Percentiles rank a stretch among this genome's conserved stretches.
These are phyloP conservation scores for Tylopilus orsonianus DNA, from an alignment of 1,284 basidiomycete genomes.

Conservation along the genomic window DNA sequence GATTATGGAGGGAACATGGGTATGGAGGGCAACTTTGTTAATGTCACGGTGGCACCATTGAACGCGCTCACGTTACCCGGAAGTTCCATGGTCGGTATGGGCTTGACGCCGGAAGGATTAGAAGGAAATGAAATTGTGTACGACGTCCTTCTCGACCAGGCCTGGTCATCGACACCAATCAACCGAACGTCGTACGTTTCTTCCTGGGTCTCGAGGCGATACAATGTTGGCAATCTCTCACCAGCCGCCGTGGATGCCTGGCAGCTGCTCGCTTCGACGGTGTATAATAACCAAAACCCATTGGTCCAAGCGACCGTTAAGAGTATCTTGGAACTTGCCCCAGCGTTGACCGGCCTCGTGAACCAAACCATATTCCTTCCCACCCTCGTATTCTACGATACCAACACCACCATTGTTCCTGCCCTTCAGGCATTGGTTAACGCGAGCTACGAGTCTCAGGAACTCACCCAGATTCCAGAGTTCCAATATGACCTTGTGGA, in stretches of 20 bases:
- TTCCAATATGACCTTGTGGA: constrained; percentile 46
- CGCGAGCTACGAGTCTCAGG: constrained; percentile 24
- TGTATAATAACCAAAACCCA: constrained; percentile 40
- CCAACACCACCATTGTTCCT: constrained; percentile 37
- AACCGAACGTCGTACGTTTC: constrained; percentile 34
- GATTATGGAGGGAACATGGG: constrained; percentile 46
- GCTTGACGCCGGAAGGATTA: constrained; percentile 43
- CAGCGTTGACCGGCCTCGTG: constrained; percentile 35
- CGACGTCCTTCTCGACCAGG: constrained; percentile 43
- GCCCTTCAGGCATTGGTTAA: constrained; percentile 38
- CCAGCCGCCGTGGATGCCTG: constrained; percentile 36
- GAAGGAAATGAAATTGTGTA: constrained; percentile 48
- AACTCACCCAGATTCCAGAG: constrained; percentile 33
- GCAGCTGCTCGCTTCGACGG: constrained; percentile 38
- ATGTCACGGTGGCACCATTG: no score
- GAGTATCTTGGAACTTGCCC: constrained; percentile 40
- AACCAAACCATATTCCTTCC: constrained; percentile 36
- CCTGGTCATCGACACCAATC: constrained; percentile 39
- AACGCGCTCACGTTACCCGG: constrained; percentile 29
- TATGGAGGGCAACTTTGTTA: constrained; percentile 37
- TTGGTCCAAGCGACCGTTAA: constrained; percentile 41
- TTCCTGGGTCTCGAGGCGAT: constrained; percentile 40
- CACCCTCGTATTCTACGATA: constrained; percentile 41
- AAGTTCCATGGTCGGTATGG: constrained; percentile 41
- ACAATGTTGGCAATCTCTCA: constrained; percentile 32